These are phyloP conservation scores for Cryomyces antarcticus DNA, from an alignment of 495 filamentous ascomycete genomes.

Conservation along the genomic window DNA sequence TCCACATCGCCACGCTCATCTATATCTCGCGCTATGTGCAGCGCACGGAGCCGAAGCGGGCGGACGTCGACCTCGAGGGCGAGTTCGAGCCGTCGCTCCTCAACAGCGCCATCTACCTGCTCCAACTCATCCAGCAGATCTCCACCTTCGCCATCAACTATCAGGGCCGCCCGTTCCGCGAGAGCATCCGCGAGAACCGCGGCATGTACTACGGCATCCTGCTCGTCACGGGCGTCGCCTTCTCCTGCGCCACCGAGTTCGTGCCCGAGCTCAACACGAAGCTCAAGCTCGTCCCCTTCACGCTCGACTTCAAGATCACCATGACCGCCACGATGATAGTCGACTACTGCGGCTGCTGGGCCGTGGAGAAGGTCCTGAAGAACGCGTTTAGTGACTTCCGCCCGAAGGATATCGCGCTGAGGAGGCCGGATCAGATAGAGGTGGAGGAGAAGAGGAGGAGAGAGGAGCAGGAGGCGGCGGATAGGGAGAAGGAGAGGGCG, in stretches of 20 bases:
- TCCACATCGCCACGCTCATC: constrained; percentile 85
- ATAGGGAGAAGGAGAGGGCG: constrained; percentile 25
- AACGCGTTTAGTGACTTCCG: constrained; percentile 71
- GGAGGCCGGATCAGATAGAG: constrained; percentile 73
- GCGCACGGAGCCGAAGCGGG: constrained; percentile 51
- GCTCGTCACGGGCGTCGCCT: constrained; percentile 70
- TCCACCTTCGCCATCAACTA: constrained; percentile 99
- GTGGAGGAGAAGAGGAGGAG: constrained; percentile 46
- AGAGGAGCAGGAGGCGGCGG: constrained; percentile 35
- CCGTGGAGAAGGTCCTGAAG: constrained; percentile 81
- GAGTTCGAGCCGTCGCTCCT: constrained; percentile 88
- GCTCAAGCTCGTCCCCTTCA: constrained; percentile 87
- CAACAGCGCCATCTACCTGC: constrained; percentile 91
- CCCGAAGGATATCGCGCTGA: constrained; percentile 81
- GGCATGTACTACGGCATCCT: constrained; percentile 97
- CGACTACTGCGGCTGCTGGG: constrained; percentile 75
- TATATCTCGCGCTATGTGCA: constrained; percentile 87
- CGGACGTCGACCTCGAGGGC: constrained; percentile 73
- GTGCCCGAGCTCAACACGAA: constrained; percentile 88
- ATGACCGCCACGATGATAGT: constrained; percentile 72
- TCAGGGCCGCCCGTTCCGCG: constrained; percentile 92
- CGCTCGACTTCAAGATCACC: constrained; percentile 66
- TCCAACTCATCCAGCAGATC: constrained; percentile 97
- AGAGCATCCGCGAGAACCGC: constrained; percentile 82
- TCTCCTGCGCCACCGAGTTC: constrained; percentile 91